Conservation (phyloP, 768 basidiomycete genomes). For the Hemileccinum impolitum region DNA sequence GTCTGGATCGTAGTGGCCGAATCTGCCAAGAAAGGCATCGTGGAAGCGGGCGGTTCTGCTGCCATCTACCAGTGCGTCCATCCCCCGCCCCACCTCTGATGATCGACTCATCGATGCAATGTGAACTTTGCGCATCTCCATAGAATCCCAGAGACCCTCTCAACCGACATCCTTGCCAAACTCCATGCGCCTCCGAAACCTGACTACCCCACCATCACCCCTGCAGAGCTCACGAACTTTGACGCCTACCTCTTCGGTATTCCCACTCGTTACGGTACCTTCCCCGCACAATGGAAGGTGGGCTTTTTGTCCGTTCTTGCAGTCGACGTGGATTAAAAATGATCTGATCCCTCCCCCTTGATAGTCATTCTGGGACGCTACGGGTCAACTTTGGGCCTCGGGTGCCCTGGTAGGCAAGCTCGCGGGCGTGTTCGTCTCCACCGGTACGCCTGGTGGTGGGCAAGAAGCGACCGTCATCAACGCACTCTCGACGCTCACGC, state of each 20-base stretch:
- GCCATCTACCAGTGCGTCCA: slow-evolving; percentile 54
- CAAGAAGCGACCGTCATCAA: slow-evolving; percentile 59
- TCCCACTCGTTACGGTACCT: slow-evolving; percentile 44
- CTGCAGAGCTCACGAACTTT: slow-evolving; percentile 16
- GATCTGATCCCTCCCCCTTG: neutral
- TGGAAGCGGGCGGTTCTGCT: slow-evolving; percentile 46
- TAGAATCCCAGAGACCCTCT: slow-evolving; percentile 78
- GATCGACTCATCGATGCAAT: neutral
- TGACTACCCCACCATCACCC: slow-evolving; percentile 40
- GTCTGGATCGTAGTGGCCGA: slow-evolving; percentile 53
- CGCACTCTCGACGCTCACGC: slow-evolving; percentile 56
- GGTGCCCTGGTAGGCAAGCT: slow-evolving; percentile 71
- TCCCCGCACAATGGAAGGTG: slow-evolving; percentile 61
- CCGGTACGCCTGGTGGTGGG: slow-evolving; percentile 69
- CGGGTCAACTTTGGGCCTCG: slow-evolving; percentile 59
- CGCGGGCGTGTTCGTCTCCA: slow-evolving; percentile 72
- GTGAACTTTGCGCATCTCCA: neutral
- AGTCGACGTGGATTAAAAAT: neutral
- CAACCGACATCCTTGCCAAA: slow-evolving; percentile 58
- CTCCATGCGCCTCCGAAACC: slow-evolving; percentile 72
- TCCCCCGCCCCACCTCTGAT: neutral
- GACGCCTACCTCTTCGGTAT: slow-evolving; percentile 45
- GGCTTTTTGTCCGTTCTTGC: slow-evolving; percentile 1
- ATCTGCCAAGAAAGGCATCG: slow-evolving; percentile 45
- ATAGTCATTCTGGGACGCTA: slow-evolving; percentile 72